Evolutionary conservation across 164 flowering plant species (phyloP).

Genomic region (Aristolochia contorta): DNA sequence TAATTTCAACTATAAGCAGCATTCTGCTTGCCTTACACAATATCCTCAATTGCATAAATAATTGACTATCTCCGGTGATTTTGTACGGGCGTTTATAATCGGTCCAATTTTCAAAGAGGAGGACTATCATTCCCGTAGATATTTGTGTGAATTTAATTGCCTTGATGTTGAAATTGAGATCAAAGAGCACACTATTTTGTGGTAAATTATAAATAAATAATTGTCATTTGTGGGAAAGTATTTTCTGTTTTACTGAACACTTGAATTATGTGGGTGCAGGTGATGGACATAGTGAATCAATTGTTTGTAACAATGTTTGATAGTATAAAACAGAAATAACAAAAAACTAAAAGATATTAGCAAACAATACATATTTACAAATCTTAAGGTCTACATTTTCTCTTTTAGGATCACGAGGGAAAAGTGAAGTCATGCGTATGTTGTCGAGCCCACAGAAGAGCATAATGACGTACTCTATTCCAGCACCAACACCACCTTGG

Average conservation of each 20-base stretch:
- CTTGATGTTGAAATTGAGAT: slow-evolving; percentile 98
- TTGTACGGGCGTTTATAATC: slow-evolving; percentile 79
- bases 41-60: slow-evolving; percentile 99
- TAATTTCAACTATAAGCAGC: slow-evolving; percentile 79
- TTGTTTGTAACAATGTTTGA: slow-evolving; percentile 82
- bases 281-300: slow-evolving; percentile 70
- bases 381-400: slow-evolving; percentile 53
- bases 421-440: slow-evolving; percentile 74
- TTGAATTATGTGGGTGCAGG: slow-evolving; percentile 31
- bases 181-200: slow-evolving; percentile 74
- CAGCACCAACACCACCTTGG: slow-evolving; percentile 90
- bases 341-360: slow-evolving; percentile 64
- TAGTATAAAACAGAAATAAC: slow-evolving; percentile 52
- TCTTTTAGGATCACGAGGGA: slow-evolving; percentile 77
- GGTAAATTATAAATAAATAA: slow-evolving; percentile 27
- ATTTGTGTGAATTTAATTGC: slow-evolving; percentile 89
- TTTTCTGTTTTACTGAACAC: neutral
- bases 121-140: slow-evolving; percentile 83
- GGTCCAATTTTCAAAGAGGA: slow-evolving; percentile 96
- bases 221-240: neutral
- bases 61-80: slow-evolving; percentile 85
- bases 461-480: slow-evolving; percentile 90
- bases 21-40: slow-evolving; percentile 92
- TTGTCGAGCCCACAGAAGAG: slow-evolving; percentile 76
- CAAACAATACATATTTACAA: slow-evolving; percentile 74